These are phyloP conservation scores for Raddia guianensis DNA, from an alignment of 176 grass and related monocot genomes.

Conservation along the genomic window DNA sequence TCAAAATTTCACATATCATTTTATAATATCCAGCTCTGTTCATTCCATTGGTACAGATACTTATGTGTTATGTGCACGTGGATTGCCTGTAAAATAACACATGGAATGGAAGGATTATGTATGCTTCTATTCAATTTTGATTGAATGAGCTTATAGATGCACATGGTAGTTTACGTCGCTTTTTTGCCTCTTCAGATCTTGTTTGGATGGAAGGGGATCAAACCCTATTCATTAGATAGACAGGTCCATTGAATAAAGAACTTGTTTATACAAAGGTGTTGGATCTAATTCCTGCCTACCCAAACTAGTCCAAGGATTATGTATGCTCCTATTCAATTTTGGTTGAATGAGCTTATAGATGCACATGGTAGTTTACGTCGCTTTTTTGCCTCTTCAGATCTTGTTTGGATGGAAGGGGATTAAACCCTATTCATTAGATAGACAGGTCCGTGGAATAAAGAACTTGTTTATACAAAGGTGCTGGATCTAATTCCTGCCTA, in stretches of 20 bases:
- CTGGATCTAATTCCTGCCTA: neutral
- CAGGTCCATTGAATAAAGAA: neutral
- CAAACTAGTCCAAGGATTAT: neutral
- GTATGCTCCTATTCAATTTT: neutral
- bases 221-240: neutral
- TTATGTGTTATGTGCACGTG: too few relatives aligned
- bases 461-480: neutral
- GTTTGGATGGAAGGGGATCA: neutral
- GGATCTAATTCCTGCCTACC: neutral
- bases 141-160: neutral
- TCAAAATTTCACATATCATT: neutral
- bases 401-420: neutral
- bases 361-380: neutral
- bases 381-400: neutral
- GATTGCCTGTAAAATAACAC: too few relatives aligned
- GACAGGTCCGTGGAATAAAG: neutral
- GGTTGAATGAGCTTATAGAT: neutral
- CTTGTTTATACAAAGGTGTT: neutral
- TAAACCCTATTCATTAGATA: neutral
- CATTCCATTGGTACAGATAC: neutral
- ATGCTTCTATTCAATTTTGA: neutral
- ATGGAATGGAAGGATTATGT: neutral
- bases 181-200: neutral
- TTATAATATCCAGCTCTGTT: slow-evolving; percentile 2
- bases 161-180: neutral